These are phyloP conservation scores for Aspergillus aculeatinus DNA, from an alignment of 2,329 filamentous ascomycete genomes.

Conservation along the genomic window DNA sequence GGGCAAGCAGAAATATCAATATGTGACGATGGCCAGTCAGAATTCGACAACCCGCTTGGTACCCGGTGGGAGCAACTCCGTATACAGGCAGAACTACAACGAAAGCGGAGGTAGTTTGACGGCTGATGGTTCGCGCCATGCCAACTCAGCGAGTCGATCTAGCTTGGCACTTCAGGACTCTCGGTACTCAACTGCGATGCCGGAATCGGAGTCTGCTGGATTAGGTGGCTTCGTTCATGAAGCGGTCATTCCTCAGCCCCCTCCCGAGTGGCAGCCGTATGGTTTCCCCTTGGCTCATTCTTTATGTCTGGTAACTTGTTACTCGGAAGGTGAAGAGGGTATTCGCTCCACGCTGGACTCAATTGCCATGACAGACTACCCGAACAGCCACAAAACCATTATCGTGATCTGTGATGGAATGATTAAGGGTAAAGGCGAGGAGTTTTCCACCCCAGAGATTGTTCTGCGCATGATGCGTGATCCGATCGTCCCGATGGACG, in stretches of 20 bases:
- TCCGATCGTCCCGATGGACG: conserved; percentile 71
- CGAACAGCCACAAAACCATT: conserved; percentile 97
- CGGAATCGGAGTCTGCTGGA: conserved; percentile 69
- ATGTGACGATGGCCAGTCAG: conserved; percentile 95
- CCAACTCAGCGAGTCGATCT: conserved; percentile 43
- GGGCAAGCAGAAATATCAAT: conserved; percentile 55
- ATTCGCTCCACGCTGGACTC: conserved; percentile 93
- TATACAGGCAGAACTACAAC: conserved; percentile 65
- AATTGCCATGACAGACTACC: conserved; percentile 95
- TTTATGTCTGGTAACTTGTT: conserved; percentile 92
- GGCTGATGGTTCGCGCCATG: conserved; percentile 43
- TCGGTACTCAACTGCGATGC: conserved; percentile 55
- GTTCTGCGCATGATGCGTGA: conserved; percentile 94
- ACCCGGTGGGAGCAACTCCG: conserved; percentile 52
- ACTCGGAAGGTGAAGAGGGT: conserved; percentile 92
- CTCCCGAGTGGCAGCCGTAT: conserved; percentile 95
- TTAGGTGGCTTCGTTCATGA: conserved; percentile 96
- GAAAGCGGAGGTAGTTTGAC: conserved; percentile 58
- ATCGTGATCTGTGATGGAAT: conserved; percentile 95
- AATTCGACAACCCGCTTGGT: conserved; percentile 71
- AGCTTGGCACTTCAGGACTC: conserved; percentile 62
- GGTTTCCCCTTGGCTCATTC: conserved; percentile 91
- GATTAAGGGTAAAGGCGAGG: conserved; percentile 93
- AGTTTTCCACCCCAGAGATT: conserved; percentile 83
- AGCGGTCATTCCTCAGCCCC: conserved; percentile 90